Conservation (phyloP, 768 basidiomycete species). For the Tylopilus balloui region DNA sequence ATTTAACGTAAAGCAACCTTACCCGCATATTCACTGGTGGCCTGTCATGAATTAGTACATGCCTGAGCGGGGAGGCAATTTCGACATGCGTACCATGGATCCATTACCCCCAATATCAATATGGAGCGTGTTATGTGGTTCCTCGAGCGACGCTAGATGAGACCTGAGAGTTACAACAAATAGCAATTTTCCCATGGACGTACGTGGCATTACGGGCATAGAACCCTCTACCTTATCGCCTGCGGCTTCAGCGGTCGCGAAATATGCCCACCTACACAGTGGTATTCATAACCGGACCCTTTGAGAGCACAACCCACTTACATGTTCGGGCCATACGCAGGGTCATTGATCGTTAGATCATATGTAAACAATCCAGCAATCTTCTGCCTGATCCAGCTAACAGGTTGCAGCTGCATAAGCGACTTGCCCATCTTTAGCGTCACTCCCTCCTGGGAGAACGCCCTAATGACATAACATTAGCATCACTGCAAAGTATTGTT, state of each 20-base stretch:
- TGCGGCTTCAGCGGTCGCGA: slow-evolving; percentile 1
- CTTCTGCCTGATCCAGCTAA: too few species aligned
- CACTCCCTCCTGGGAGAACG: not conserved
- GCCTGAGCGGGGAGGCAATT: not conserved
- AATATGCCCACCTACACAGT: slow-evolving; percentile 10
- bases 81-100: slow-evolving; percentile 7
- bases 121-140: slow-evolving; percentile 17
- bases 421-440: too few species aligned
- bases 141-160: slow-evolving; percentile 13
- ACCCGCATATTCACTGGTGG: slow-evolving; percentile 15
- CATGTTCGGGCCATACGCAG: slow-evolving; percentile 14
- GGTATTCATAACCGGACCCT: too few species aligned
- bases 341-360: not conserved
- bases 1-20: not conserved
- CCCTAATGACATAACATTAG: not conserved
- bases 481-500: too few species aligned
- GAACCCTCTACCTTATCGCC: too few species aligned
- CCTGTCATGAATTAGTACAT: slow-evolving; percentile 1
- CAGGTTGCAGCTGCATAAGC: too few species aligned
- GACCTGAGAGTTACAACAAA: not conserved
- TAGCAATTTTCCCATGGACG: too few species aligned
- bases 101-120: slow-evolving; percentile 13
- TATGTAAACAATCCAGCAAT: too few species aligned
- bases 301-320: not conserved
- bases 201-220: too few species aligned